Evolutionary conservation across 2,329 filamentous ascomycete genomes (phyloP).

Genomic region (Didymella arachidicola): DNA sequence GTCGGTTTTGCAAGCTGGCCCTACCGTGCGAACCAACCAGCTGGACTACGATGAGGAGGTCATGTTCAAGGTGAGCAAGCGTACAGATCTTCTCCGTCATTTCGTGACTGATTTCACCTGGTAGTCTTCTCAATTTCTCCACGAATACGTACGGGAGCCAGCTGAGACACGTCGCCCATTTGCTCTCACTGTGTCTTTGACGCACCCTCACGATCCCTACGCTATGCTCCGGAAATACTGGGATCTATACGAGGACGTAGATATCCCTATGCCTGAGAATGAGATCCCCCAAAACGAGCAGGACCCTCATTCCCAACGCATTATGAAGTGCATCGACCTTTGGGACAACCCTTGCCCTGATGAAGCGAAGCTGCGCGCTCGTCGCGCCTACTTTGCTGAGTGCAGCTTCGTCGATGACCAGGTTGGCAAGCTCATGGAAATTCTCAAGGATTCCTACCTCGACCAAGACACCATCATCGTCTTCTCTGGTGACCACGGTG

Average conservation of each 20-base stretch:
- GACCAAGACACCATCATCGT: conserved; percentile 88
- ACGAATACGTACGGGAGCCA: conserved; percentile 86
- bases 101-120: conserved; percentile 68
- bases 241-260: conserved; percentile 88
- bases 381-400: conserved; percentile 89
- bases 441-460: conserved; percentile 79
- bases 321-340: conserved; percentile 86
- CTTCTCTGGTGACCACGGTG: conserved; percentile 92
- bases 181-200: conserved; percentile 88
- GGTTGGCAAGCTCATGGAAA: conserved; percentile 80
- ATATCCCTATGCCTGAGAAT: conserved; percentile 83
- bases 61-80: conserved; percentile 71
- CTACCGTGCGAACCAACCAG: conserved; percentile 91
- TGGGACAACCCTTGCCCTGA: conserved; percentile 84
- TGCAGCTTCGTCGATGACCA: conserved; percentile 95
- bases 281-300: conserved; percentile 80
- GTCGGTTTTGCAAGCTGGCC: conserved; percentile 87
- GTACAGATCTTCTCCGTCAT: neutral
- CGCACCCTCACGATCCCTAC: conserved; percentile 94
- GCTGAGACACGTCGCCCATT: conserved; percentile 75
- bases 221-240: conserved; percentile 93
- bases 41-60: conserved; percentile 96
- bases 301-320: conserved; percentile 84
- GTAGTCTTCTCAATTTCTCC: conserved; percentile 81
- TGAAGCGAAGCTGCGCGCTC: conserved; percentile 84